Evolutionary conservation across 345 rosid genomes (phyloP), one percentile per base, ranked within the genome.

Genomic region (Citrus trifoliata): DNA sequence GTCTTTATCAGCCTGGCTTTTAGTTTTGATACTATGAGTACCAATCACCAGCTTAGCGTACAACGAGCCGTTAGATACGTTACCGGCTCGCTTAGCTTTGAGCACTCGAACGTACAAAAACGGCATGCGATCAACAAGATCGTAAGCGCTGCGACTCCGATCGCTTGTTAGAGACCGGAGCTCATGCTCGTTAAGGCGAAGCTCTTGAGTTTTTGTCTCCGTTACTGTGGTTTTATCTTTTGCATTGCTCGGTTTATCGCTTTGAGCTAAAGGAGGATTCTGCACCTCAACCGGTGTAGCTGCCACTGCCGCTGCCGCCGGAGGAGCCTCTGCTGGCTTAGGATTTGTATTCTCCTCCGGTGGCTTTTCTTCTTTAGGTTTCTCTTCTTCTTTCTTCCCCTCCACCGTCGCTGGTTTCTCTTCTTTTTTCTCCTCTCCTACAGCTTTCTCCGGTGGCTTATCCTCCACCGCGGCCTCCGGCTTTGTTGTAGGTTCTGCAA

Each of bases 61-160:
- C 3, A 82, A 64, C 6, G 93, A 85, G 30, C 14, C 73, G 30
- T 74, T 86, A 0, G 90, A 85, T 10, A 85, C 89, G 42, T 85
- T 71, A 67, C 65, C 86, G 0, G 84, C 83, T 82, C 84, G 76
- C 76, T 95, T 93, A 2, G 91, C 94, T 70, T 95, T 95, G 37
- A 93, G 90, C 0, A 89, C 91, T 1, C 97, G 92, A 33, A 89
- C 88, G 67, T 89, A 95, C 14, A 95, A 87, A 89, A 93, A 95
- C 19, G 95, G 91, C 97, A 95, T 89, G 18, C 93, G 85, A 73
- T 93, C 95, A 0, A 95, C 97, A 0, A 93, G 94, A 83, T 95
- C 97, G 79, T 88, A 89, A 0, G 91, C 84, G n/a, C 88, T 82
- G 28, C 89, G 89, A 77, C 87, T 82, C 35, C 88, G 92, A 32